These are phyloP conservation scores for Mycena metata DNA, from an alignment of 768 basidiomycete genomes.

Conservation along the genomic window DNA sequence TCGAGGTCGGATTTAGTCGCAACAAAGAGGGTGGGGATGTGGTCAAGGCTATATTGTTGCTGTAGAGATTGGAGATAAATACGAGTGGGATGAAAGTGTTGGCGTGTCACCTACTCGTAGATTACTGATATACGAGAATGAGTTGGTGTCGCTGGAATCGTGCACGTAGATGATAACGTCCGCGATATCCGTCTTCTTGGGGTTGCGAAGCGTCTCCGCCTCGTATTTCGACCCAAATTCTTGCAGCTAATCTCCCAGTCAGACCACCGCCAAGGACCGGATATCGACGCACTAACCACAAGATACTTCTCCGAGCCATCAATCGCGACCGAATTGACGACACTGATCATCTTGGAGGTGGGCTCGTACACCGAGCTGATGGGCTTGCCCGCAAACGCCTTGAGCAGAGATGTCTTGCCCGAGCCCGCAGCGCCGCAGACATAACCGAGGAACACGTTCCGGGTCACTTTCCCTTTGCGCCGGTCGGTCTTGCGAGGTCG, in stretches of 20 bases:
- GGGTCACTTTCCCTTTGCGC: slow-evolving; percentile 86
- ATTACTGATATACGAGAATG: slow-evolving; percentile 98
- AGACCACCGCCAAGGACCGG: background rate
- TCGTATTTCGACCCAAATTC: slow-evolving; percentile 98
- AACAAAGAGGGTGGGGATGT: slow-evolving; percentile 95
- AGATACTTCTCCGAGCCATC: slow-evolving; percentile 96
- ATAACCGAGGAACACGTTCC: slow-evolving; percentile 95
- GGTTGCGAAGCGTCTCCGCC: slow-evolving; percentile 87
- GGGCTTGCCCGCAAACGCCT: slow-evolving; percentile 88
- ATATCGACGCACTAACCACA: slow-evolving; percentile 72
- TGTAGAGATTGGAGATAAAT: slow-evolving; percentile 51
- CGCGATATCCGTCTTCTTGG: slow-evolving; percentile 91
- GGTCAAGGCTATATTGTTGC: slow-evolving; percentile 98
- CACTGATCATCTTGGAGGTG: slow-evolving; percentile 90
- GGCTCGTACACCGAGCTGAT: slow-evolving; percentile 85
- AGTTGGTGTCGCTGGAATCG: slow-evolving; percentile 98
- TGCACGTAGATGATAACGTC: slow-evolving; percentile 97
- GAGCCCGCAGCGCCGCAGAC: slow-evolving; percentile 96
- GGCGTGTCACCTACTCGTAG: slow-evolving; percentile 71
- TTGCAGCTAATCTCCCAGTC: slow-evolving; percentile 73
- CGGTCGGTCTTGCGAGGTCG: slow-evolving; percentile 87
- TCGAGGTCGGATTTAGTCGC: slow-evolving; percentile 99
- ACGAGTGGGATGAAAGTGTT: background rate
- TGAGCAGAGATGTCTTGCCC: slow-evolving; percentile 91
- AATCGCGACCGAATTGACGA: slow-evolving; percentile 96